These are phyloP conservation scores for Daldinia grandis DNA, from an alignment of 495 filamentous ascomycete species.

Conservation along the genomic window DNA sequence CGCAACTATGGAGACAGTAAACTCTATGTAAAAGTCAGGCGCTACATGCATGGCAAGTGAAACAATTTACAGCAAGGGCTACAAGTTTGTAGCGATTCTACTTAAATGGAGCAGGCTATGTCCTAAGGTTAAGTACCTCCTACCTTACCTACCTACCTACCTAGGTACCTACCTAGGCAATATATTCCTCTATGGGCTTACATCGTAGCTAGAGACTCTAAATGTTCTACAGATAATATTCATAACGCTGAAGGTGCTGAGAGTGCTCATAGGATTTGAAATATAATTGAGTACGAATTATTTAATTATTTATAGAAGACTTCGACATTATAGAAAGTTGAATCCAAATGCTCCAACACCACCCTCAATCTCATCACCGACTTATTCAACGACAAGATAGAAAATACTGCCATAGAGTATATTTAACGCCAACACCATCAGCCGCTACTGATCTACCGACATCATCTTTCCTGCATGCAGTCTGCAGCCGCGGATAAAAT, in stretches of 20 bases:
- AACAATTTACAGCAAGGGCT: neutral
- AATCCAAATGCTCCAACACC: neutral
- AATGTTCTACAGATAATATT: neutral
- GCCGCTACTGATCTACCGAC: constrained; percentile 23
- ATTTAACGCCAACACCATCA: neutral
- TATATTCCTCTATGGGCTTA: too few species aligned
- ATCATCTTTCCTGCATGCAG: neutral
- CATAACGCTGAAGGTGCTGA: neutral
- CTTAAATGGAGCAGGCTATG: too few species aligned
- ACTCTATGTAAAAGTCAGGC: neutral
- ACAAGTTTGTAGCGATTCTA: neutral
- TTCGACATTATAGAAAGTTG: neutral
- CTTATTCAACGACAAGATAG: neutral
- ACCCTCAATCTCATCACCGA: too few species aligned
- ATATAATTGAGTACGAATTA: neutral
- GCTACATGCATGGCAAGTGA: neutral
- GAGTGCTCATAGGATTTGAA: neutral
- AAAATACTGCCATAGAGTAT: neutral
- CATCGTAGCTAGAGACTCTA: neutral
- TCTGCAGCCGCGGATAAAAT: constrained; percentile 32
- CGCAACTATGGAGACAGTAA: neutral
- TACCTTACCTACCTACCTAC: too few species aligned
- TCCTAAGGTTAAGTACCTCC: too few species aligned
- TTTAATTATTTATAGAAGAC: neutral
- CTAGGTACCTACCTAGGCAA: too few species aligned